Percentiles rank a stretch among this genome's conserved stretches.
Evolutionary conservation across 441 rosid species (phyloP).

Genomic region (Erysimum cheiri): DNA sequence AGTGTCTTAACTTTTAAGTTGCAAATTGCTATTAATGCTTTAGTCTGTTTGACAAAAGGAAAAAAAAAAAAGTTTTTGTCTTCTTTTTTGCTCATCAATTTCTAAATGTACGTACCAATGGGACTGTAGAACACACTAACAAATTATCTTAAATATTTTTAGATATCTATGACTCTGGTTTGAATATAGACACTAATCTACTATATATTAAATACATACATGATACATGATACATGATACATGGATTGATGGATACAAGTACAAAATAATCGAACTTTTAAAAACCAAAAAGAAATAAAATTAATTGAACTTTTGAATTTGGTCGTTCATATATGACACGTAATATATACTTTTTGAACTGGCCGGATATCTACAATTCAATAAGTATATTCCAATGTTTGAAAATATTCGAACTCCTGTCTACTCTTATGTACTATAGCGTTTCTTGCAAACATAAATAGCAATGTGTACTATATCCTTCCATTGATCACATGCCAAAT

Average conservation of each 20-base stretch:
- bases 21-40: not conserved
- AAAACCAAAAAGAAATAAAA: not conserved
- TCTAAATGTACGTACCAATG: not conserved
- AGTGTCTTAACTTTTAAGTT: not conserved
- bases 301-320: not conserved
- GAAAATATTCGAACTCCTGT: conserved; percentile 10
- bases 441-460: conserved; percentile 24
- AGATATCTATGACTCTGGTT: not conserved
- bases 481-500: conserved; percentile 36
- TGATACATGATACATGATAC: not conserved
- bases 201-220: not conserved
- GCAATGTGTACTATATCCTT: conserved; percentile 32
- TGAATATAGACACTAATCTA: not conserved
- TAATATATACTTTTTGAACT: not conserved
- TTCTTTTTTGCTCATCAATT: too few relatives aligned
- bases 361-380: not conserved
- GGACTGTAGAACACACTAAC: too few relatives aligned
- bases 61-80: too few relatives aligned
- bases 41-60: not conserved
- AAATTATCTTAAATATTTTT: not conserved
- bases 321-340: not conserved
- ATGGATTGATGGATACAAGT: not conserved
- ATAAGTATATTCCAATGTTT: not conserved
- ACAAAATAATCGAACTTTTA: not conserved
- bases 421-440: not conserved